Evolutionary conservation across 1,139 yeast species (phyloP), one percentile per base, ranked within the genome.

Genomic region (Nakaseomyces uthaithaninus): DNA sequence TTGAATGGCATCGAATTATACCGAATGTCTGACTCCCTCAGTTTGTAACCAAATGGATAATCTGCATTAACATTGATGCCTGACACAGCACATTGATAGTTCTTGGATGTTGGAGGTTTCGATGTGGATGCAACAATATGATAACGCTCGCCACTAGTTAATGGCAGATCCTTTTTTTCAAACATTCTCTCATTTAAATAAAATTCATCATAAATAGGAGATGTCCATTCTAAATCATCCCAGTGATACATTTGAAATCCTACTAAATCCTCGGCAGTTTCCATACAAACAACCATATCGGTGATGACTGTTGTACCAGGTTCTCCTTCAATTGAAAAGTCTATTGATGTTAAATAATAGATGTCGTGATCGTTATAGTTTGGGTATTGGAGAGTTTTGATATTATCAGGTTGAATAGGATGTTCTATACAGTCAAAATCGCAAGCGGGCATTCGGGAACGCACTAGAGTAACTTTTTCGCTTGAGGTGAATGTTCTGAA

Each of bases 81-180:
- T 10, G 33, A 28, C 11, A 28, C 33, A 11, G 33, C 33, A 11
- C 33, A 28, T 17, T 28, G 33, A 11, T 17, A 28, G 7, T 18
- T 18, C 23, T 28, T 28, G 37, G 15, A 57, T 50, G 50, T 35
- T 43, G 47, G 37, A 45, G 50, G n/a, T 47, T 45, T 25, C 46
- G 44, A 19, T 49, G 45, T 36, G 5, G 59, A 71, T 6, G 58
- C 60, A n/a, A 68, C 49, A 0, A 66, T 41, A 8, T 57, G 50
- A 45, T 68, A 69, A 8, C 57, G 57, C 7, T 52, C 54, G 1
- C 63, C 64, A 0, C 67, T 52, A 0, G 72, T 70, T 1, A 78
- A 57, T 2, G 55, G 54, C 5, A 71, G 42, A 0, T 57, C 45
- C n/a, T 28, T 28, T 23, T 28, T 28, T 15, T 28, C 33, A 16